A percentile compares a stretch with the other conserved stretches of the same genome.
Evolutionary conservation across 257 asterid genomes (phyloP).

Genomic region (Cruciata laevipes): DNA sequence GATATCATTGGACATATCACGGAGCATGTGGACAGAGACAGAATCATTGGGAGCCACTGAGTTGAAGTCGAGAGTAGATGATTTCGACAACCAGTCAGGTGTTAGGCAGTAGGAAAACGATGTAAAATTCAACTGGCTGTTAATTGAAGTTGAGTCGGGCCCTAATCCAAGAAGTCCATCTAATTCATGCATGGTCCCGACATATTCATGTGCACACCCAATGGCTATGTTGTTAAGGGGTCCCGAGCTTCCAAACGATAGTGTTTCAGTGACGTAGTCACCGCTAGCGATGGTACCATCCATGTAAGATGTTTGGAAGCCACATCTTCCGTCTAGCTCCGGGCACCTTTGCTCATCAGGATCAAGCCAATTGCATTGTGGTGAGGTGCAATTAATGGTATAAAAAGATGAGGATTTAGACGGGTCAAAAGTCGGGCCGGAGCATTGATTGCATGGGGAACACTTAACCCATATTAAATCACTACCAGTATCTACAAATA

Average conservation of each 20-base stretch:
- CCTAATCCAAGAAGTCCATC: conserved; percentile 19
- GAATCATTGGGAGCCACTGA: conserved; percentile 10
- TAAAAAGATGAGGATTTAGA: neutral
- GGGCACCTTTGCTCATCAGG: too few relatives aligned
- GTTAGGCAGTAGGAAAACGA: conserved; percentile 22
- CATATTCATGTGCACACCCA: conserved; percentile 9
- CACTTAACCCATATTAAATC: neutral
- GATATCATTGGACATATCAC: neutral
- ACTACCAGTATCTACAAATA: neutral
- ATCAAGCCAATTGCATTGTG: neutral
- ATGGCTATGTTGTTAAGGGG: conserved; percentile 9
- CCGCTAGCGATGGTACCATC: neutral
- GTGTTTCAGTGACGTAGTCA: neutral
- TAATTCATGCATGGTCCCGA: neutral
- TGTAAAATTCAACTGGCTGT: conserved; percentile 11
- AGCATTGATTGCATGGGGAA: neutral
- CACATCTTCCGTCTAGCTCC: too few relatives aligned
- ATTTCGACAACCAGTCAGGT: too few relatives aligned
- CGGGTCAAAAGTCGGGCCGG: neutral
- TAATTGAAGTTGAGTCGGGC: neutral
- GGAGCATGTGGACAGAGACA: neutral
- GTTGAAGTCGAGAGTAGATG: conserved; percentile 12
- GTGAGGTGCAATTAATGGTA: neutral
- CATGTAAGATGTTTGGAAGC: fast-evolving
- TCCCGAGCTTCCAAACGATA: neutral